Evolutionary conservation across 345 rosid species (phyloP).

Genomic region (Corymbia maculata): DNA sequence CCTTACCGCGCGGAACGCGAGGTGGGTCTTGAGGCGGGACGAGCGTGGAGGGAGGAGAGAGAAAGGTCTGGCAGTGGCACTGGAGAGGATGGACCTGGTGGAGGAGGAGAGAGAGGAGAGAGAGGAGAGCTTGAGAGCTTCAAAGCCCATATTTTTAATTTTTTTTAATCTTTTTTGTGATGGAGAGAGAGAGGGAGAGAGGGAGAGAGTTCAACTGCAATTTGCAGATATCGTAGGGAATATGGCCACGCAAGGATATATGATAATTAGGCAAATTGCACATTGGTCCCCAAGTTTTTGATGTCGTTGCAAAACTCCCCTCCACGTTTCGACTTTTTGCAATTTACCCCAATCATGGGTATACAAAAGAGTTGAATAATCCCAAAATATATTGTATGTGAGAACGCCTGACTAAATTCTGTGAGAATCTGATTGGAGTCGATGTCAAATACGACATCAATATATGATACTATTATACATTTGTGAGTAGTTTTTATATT

Average conservation of each 20-base stretch:
- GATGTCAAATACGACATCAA: background rate
- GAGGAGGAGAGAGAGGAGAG: constrained; percentile 15
- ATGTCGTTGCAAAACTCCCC: background rate
- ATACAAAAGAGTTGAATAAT: fast-evolving
- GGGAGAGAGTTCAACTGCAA: background rate
- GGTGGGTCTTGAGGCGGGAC: constrained; percentile 1
- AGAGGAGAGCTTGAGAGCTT: constrained; percentile 21
- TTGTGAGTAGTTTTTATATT: background rate
- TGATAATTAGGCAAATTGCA: background rate
- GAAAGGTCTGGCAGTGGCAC: background rate
- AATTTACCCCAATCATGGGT: background rate
- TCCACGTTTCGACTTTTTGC: background rate
- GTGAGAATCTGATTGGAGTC: background rate
- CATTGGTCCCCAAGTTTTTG: background rate
- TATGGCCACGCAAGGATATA: background rate
- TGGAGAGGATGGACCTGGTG: constrained; percentile 6
- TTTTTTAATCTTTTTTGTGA: background rate
- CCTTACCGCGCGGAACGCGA: background rate
- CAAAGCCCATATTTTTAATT: constrained; percentile 20
- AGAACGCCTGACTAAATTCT: background rate
- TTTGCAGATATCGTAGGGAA: background rate
- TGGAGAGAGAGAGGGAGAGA: background rate
- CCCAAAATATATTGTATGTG: background rate
- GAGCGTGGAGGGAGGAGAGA: background rate
- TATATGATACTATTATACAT: fast-evolving